These are phyloP conservation scores for Pythium scleroteichum DNA, from an alignment of 352 stramenopile species.

Conservation along the genomic window DNA sequence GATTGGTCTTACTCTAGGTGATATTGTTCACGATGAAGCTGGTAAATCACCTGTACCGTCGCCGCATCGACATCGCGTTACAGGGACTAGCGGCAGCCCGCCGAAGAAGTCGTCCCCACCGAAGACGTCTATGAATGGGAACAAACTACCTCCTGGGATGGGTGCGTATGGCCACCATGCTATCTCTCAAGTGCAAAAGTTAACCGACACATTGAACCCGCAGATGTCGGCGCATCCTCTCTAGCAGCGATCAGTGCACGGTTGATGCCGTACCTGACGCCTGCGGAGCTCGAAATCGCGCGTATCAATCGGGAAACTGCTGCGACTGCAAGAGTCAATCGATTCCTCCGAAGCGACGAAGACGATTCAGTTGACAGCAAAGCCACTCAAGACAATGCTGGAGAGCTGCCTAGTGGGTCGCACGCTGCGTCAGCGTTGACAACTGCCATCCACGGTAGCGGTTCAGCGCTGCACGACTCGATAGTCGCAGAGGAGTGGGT, in stretches of 20 bases:
- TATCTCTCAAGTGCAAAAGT: not conserved
- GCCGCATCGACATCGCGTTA: not conserved
- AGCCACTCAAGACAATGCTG: not conserved
- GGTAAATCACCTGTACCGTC: not conserved
- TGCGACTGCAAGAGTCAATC: not conserved
- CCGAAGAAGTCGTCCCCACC: conserved; percentile 14
- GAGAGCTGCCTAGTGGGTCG: not conserved
- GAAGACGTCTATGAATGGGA: conserved; percentile 3
- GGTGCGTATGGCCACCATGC: conserved; percentile 2
- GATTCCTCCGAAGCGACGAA: not conserved
- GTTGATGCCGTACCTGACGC: conserved; percentile 46
- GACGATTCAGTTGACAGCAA: conserved; percentile 5
- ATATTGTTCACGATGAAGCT: not conserved
- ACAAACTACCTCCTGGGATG: conserved; percentile 15
- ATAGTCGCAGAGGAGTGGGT: conserved; percentile 81
- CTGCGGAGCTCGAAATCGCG: conserved; percentile 71
- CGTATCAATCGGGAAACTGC: conserved; percentile 65
- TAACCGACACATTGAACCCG: not conserved
- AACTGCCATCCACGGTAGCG: conserved; percentile 18
- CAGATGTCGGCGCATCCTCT: conserved; percentile 27
- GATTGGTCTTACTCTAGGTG: not conserved
- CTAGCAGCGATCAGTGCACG: conserved; percentile 67
- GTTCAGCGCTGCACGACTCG: conserved; percentile 53
- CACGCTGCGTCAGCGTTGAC: not conserved
- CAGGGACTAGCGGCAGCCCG: not conserved